These are phyloP conservation scores for Malassezia yamatoensis DNA, from an alignment of 1,284 basidiomycete species.

Conservation along the genomic window DNA sequence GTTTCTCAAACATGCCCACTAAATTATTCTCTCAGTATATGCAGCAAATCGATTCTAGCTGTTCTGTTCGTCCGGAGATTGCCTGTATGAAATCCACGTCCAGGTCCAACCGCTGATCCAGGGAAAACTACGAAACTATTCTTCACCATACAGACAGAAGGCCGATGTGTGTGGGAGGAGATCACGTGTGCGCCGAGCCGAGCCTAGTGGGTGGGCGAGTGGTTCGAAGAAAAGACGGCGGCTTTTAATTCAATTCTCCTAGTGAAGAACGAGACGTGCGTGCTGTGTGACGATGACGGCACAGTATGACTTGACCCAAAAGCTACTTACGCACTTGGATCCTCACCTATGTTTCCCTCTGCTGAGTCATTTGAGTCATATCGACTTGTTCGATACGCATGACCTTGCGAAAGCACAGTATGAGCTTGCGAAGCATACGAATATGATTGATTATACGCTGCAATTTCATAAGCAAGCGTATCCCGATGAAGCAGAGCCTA, in stretches of 20 bases:
- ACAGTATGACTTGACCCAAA: conserved; percentile 61
- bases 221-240: conserved; percentile 6
- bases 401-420: conserved; percentile 78
- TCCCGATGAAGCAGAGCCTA: conserved; percentile 54
- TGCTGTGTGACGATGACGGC: conserved; percentile 32
- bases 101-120: no score
- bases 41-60: no score
- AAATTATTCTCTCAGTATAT: no score
- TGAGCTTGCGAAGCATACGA: conserved; percentile 81
- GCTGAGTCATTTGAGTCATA: conserved; percentile 67
- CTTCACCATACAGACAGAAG: neutral
- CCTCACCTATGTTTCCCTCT: conserved; percentile 86
- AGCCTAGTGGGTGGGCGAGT: conserved; percentile 6
- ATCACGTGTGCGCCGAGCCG: neutral
- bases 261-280: neutral
- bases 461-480: conserved; percentile 67
- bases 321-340: conserved; percentile 69
- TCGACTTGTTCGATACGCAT: conserved; percentile 60
- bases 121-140: neutral
- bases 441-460: conserved; percentile 52
- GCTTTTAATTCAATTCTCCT: neutral
- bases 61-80: no score
- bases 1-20: no score
- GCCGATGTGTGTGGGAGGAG: neutral
- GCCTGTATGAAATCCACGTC: no score